Evolutionary conservation across 768 basidiomycete species (phyloP).

Genomic region (Agrocybe chaxingu): DNA sequence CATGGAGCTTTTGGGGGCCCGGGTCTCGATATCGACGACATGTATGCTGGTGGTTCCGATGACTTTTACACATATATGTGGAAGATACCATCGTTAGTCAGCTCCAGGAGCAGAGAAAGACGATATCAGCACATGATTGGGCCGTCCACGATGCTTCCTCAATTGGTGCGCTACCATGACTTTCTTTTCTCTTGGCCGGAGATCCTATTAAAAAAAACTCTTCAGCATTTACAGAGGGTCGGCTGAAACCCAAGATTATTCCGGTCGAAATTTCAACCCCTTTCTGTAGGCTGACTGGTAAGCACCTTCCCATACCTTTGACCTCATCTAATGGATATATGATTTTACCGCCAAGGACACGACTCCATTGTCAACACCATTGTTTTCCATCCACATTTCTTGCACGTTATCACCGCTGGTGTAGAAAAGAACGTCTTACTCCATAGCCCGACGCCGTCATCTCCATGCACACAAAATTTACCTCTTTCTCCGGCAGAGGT

Average conservation of each 20-base stretch:
- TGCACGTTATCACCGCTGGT: conserved; percentile 67
- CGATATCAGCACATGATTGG: conserved; percentile 49
- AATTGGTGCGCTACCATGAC: conserved; percentile 30
- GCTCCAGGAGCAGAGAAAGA: conserved; percentile 42
- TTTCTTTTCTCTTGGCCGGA: neutral
- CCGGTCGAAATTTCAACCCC: conserved; percentile 66
- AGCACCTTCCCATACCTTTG: neutral
- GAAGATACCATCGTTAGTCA: conserved; percentile 55
- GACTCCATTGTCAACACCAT: conserved; percentile 75
- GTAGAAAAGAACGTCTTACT: conserved; percentile 68
- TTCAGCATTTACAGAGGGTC: conserved; percentile 28
- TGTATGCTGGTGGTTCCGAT: conserved; percentile 78
- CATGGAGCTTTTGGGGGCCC: conserved; percentile 75
- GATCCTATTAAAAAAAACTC: neutral
- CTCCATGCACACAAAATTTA: conserved; percentile 53
- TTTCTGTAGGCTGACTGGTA: conserved; percentile 57
- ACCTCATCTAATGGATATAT: neutral
- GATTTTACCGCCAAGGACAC: conserved; percentile 45
- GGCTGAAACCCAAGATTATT: conserved; percentile 41
- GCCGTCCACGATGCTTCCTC: conserved; percentile 25
- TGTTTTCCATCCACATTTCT: conserved; percentile 67
- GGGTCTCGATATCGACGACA: conserved; percentile 46
- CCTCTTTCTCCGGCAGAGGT: conserved; percentile 42
- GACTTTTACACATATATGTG: conserved; percentile 80
- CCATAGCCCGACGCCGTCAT: conserved; percentile 59